Evolutionary conservation across 1,284 basidiomycete genomes (phyloP).

Genomic region (Nidula niveotomentosa): DNA sequence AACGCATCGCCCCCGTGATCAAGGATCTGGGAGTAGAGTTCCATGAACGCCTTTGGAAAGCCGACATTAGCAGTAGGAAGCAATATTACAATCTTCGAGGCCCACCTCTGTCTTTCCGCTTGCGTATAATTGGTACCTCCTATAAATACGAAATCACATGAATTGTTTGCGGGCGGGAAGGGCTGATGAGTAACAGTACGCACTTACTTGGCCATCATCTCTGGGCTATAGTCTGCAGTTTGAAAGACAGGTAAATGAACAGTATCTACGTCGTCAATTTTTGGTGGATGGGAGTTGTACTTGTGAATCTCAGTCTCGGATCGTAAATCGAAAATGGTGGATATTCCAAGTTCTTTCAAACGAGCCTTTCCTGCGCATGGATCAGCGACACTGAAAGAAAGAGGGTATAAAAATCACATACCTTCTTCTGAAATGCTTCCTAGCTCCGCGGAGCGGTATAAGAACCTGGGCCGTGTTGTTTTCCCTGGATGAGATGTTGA

Average conservation of each 20-base stretch:
- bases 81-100: background rate
- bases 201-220: slow-evolving; percentile 78
- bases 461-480: slow-evolving; percentile 52
- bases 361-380: slow-evolving; percentile 48
- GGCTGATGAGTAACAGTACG: slow-evolving; percentile 21
- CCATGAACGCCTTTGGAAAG: slow-evolving; percentile 66
- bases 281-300: slow-evolving; percentile 63
- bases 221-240: slow-evolving; percentile 76
- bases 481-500: slow-evolving; percentile 41
- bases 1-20: slow-evolving; percentile 69
- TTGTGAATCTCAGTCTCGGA: slow-evolving; percentile 77
- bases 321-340: slow-evolving; percentile 69
- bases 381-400: background rate
- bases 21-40: slow-evolving; percentile 76
- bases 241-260: slow-evolving; percentile 65
- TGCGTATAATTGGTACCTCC: slow-evolving; percentile 74
- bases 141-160: slow-evolving; percentile 26
- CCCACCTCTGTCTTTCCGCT: slow-evolving; percentile 74
- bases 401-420: slow-evolving; percentile 17
- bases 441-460: slow-evolving; percentile 70
- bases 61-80: background rate
- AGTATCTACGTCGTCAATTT: slow-evolving; percentile 60
- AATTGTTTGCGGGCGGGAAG: slow-evolving; percentile 10
- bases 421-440: slow-evolving; percentile 68
- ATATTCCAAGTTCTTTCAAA: slow-evolving; percentile 60